Evolutionary conservation across 345 rosid genomes (phyloP).

Genomic region (Hypericum perforatum): DNA sequence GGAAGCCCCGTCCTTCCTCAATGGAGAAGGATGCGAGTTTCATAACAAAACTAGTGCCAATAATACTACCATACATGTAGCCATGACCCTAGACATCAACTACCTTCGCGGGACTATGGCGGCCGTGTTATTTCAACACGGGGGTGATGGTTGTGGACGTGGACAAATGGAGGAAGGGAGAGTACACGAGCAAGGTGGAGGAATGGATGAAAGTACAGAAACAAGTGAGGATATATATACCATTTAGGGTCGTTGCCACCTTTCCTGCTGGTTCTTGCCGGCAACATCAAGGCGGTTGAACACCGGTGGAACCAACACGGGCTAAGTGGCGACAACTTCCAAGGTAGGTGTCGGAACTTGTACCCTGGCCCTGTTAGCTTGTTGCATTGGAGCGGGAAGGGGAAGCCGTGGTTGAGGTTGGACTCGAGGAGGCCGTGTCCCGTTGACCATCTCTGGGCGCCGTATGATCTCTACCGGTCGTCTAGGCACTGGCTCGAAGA

Average conservation of each 20-base stretch:
- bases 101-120: conserved; percentile 70
- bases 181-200: conserved; percentile 37
- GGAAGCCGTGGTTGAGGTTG: conserved; percentile 58
- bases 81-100: conserved; percentile 62
- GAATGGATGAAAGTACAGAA: conserved; percentile 55
- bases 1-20: conserved; percentile 49
- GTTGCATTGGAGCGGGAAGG: conserved; percentile 68
- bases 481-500: conserved; percentile 41
- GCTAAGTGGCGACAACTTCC: conserved; percentile 53
- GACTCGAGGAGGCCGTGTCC: conserved; percentile 50
- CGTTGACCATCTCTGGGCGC: conserved; percentile 65
- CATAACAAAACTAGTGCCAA: conserved; percentile 8
- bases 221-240: conserved; percentile 49
- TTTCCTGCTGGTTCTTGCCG: conserved; percentile 47
- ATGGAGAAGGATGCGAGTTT: conserved; percentile 34
- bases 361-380: conserved; percentile 68
- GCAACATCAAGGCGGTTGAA: conserved; percentile 48
- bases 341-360: conserved; percentile 46
- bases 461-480: conserved; percentile 55
- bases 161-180: conserved; percentile 46
- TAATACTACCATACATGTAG: conserved; percentile 36
- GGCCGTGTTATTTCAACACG: conserved; percentile 60
- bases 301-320: conserved; percentile 76
- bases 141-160: conserved; percentile 65
- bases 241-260: conserved; percentile 63